Base-by-base conservation (phyloP, 2,329 filamentous ascomycete species). In the Ceratocystis eucalypticola region DNA sequence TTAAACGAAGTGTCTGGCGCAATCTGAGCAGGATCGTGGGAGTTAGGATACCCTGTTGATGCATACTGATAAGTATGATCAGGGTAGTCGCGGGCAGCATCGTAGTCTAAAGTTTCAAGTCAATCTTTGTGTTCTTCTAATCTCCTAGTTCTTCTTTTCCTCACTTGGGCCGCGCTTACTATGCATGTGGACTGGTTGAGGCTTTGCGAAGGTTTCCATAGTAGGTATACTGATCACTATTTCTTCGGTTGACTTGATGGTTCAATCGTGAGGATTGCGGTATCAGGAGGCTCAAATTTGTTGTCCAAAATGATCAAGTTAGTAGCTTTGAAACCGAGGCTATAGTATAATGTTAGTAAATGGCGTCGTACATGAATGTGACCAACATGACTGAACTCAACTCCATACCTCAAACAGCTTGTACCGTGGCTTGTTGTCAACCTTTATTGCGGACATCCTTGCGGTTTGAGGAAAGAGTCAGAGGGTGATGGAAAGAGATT, bases 161-260 rank as follows among this genome's bases (percentile, higher is more conserved):
- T 44, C 12, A 3, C 37, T 12, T 28, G 5, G 33, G 5, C 33
- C n/a, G 37, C 25, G 86, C 90, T 79, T 80, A 95, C 91, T 88
- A 77, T 93, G 88, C 79, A 92, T 83, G 75, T 87, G 88, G 76
- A 87, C 81, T 77, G 86, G 81, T 75, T 88, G 85, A 68, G 84
- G 77, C 78, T 95, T 96, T 81, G 91, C 92, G 77, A 87, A 87
- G 76, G 76, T 71, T 61, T 76, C 76, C 76, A 78, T 78, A 17
- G 75, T 44, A n/a, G 46, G 71, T 44, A 44, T 41, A 46, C 22
- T 77, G 78, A 75, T 79, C 79, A 72, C 80, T 80, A 77, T 78
- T 80, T 70, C 76, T 78, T 76, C 77, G 77, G 70, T 77, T 78
- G 55, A 79, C 78, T 72, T 76, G 81, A 74, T 83, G 80, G 80